Percentiles rank a stretch among this genome's conserved stretches.
phyloP scores from a whole-genome alignment of 2,329 filamentous ascomycete species.

The Diplodia intermedia region DNA sequence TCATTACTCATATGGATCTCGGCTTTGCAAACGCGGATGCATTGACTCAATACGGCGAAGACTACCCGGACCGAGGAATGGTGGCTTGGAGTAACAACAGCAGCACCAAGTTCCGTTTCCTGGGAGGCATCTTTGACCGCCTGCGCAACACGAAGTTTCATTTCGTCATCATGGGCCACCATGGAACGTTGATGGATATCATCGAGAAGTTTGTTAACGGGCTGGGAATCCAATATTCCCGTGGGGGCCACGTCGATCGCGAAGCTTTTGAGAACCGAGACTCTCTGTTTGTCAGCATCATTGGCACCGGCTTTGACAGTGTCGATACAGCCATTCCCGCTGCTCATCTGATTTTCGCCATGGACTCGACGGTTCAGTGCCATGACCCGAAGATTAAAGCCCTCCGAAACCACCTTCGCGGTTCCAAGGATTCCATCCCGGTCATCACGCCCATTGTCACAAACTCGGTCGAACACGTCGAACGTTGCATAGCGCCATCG shows the following conservation, averaged over 20 bases:
- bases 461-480: slow-evolving; percentile 53
- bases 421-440: slow-evolving; percentile 35
- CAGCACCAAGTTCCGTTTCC: slow-evolving; percentile 47
- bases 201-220: slow-evolving; percentile 44
- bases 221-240: slow-evolving; percentile 31
- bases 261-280: slow-evolving; percentile 2
- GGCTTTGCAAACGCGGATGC: slow-evolving; percentile 15
- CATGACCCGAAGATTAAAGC: slow-evolving; percentile 3
- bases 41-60: slow-evolving; percentile 36
- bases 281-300: slow-evolving; percentile 31
- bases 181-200: slow-evolving; percentile 42
- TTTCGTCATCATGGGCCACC: slow-evolving; percentile 42
- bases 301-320: slow-evolving; percentile 12
- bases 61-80: not conserved
- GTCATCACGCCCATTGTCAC: slow-evolving; percentile 52
- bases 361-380: slow-evolving; percentile 45
- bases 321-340: slow-evolving; percentile 36
- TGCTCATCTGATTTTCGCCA: slow-evolving; percentile 51
- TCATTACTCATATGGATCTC: slow-evolving; percentile 28
- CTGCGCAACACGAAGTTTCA: slow-evolving; percentile 38
- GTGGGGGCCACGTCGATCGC: slow-evolving; percentile 31
- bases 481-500: slow-evolving; percentile 45
- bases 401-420: slow-evolving; percentile 13
- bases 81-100: slow-evolving; percentile 39
- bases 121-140: slow-evolving; percentile 42